A percentile compares a stretch with the other conserved stretches of the same genome.
phyloP scores from a whole-genome alignment of 2,329 filamentous ascomycete species.

The Fusarium luffae region DNA sequence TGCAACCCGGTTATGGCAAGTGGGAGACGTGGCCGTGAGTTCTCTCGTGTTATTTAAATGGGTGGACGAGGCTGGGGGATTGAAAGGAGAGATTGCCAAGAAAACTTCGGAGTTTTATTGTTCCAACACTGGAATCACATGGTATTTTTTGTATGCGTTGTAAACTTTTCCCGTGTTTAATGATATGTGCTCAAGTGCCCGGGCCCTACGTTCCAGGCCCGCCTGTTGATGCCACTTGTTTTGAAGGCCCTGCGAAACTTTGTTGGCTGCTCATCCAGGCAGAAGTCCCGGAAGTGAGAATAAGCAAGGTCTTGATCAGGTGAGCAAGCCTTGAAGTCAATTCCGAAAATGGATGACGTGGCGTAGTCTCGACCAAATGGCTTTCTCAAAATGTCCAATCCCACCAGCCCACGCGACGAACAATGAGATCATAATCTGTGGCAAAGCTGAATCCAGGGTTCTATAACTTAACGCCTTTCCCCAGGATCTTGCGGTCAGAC shows the following conservation, averaged over 20 bases:
- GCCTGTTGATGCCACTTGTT: not conserved
- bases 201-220: not conserved
- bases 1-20: not conserved
- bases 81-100: not conserved
- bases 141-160: too few relatives aligned
- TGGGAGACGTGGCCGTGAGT: too few relatives aligned
- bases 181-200: not conserved
- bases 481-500: not conserved
- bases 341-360: not conserved
- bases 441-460: not conserved
- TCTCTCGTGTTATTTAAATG: not conserved
- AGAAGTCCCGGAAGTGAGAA: not conserved
- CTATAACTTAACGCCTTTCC: not conserved
- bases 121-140: not conserved
- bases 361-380: not conserved
- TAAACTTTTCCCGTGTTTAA: not conserved
- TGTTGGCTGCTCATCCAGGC: not conserved
- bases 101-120: not conserved
- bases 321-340: not conserved
- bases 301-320: not conserved
- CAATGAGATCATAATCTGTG: not conserved
- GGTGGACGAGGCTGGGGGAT: rapidly evolving
- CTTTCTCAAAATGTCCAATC: not conserved
- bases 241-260: rapidly evolving
- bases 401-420: not conserved